Evolutionary conservation across 371 early-diverging fungal genomes (phyloP).

Genomic region (Syncephalastrum racemosum): DNA sequence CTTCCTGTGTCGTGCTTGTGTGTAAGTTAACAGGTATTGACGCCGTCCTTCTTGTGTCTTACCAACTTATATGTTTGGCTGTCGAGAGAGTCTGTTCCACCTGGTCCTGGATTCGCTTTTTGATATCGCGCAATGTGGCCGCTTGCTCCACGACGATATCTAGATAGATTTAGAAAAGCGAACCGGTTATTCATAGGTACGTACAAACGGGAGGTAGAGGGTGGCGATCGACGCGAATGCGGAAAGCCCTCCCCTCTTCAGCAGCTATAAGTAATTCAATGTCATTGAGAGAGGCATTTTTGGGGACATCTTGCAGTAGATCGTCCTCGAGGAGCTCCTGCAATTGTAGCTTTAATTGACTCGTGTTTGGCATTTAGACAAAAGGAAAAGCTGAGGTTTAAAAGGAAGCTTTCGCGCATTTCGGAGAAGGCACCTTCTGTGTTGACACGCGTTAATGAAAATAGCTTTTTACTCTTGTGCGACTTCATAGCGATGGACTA

Average conservation of each 20-base stretch:
- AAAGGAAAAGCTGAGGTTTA: too few relatives aligned
- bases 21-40: not conserved
- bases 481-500: too few relatives aligned
- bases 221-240: conserved; percentile 29
- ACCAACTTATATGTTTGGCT: conserved; percentile 28
- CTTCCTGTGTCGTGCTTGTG: conserved; percentile 20
- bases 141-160: conserved; percentile 37
- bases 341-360: conserved; percentile 25
- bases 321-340: conserved; percentile 23
- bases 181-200: not conserved
- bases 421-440: too few relatives aligned
- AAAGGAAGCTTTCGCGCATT: too few relatives aligned
- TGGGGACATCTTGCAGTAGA: conserved; percentile 22
- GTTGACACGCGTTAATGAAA: too few relatives aligned
- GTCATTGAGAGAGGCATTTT: conserved; percentile 21
- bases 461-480: too few relatives aligned
- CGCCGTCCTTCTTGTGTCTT: conserved; percentile 4
- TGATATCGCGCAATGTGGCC: conserved; percentile 34
- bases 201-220: conserved; percentile 33
- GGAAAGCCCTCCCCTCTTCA: conserved; percentile 40
- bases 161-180: conserved; percentile 6
- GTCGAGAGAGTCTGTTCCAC: conserved; percentile 19
- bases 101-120: conserved; percentile 20
- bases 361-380: conserved; percentile 4
- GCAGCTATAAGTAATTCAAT: conserved; percentile 35